Evolutionary conservation across 2,329 filamentous ascomycete species (phyloP), one percentile per base, ranked within the genome.

Genomic region (Xylaria sp.): DNA sequence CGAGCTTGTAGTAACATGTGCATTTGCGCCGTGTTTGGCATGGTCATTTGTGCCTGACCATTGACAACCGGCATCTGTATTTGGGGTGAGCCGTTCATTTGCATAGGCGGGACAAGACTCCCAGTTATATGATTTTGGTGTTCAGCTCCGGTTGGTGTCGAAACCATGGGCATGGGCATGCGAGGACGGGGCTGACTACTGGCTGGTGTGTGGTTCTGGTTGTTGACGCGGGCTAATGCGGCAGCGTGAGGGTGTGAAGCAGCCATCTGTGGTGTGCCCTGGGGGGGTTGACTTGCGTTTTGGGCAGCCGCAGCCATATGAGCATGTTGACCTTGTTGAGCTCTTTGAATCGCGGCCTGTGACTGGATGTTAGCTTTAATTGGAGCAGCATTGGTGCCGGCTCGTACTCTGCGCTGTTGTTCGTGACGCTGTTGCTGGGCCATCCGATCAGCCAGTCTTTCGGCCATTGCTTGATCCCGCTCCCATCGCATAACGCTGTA

Each of bases 401-500:
- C 62, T 77, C 81, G 74, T 81, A 86, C 85, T 76, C 83, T 80
- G 73, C 85, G 78, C 65, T 83, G 79, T 63, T 78, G 76, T 69
- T 79, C 77, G 71, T 86, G 84, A 59, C 89, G 85, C 67, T 83
- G 81, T 66, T 80, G 81, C 64, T 83, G 79, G 52, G 81, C 79
- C 79, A 88, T 81, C 71, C 84, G 83, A 73, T 89, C 85, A 19
- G 83, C 83, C 58, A 89, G 71, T 65, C 83, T 83, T 72, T 89
- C 85, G 29, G 83, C 83, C 68, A 89, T 76, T 56, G 83, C 82
- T 72, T 93, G 83, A 69, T 98, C 94, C 44, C 92, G 87, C 72
- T 98, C 94, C 78, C 90, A 89, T 69, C 95, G 93, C 72, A 97
- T 83, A 54, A 91, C 84, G 72, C 93, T 97, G 74, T 97, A 97